Percentiles rank a stretch among this genome's conserved stretches.
phyloP scores from a whole-genome alignment of 1,284 basidiomycete genomes.

The Naganishia cerealis region DNA sequence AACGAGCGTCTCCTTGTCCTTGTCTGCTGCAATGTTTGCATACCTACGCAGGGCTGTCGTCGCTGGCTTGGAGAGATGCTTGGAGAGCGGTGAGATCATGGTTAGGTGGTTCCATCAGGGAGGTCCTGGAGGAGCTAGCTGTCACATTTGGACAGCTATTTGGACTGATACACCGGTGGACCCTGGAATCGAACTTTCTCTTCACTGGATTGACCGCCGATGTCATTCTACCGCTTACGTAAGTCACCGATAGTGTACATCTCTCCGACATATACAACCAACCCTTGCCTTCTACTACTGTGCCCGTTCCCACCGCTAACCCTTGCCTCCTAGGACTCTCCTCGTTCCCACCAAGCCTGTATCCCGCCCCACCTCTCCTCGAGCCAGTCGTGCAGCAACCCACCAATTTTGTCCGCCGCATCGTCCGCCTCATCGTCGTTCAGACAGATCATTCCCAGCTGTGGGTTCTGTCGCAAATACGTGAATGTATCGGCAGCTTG shows the following conservation, averaged over 20 bases:
- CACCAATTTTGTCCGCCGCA: constrained; percentile 6
- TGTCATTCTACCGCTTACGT: constrained; percentile 1
- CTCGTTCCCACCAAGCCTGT: constrained; percentile 16
- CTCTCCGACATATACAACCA: not conserved
- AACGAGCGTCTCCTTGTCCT: constrained; percentile 65
- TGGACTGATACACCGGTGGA: no score
- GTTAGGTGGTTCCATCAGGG: not conserved
- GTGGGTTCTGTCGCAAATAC: constrained; percentile 2
- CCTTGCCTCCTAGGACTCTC: not conserved
- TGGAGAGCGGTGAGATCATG: not conserved
- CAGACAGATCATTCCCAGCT: constrained; percentile 24
- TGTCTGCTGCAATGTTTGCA: not conserved
- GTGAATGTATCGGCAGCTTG: constrained; percentile 1
- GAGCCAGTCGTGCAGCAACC: constrained; percentile 9
- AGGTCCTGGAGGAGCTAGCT: no score
- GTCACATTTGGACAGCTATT: no score
- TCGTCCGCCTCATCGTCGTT: constrained; percentile 26
- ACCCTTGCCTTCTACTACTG: no score
- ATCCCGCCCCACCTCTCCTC: constrained; percentile 7
- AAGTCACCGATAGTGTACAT: not conserved
- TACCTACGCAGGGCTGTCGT: not conserved
- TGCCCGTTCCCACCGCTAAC: no score
- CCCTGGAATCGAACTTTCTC: no score
- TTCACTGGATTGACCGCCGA: not conserved
- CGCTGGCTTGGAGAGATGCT: not conserved